phyloP scores from a whole-genome alignment of 495 filamentous ascomycete species.

The Trichoderma reesei region DNA sequence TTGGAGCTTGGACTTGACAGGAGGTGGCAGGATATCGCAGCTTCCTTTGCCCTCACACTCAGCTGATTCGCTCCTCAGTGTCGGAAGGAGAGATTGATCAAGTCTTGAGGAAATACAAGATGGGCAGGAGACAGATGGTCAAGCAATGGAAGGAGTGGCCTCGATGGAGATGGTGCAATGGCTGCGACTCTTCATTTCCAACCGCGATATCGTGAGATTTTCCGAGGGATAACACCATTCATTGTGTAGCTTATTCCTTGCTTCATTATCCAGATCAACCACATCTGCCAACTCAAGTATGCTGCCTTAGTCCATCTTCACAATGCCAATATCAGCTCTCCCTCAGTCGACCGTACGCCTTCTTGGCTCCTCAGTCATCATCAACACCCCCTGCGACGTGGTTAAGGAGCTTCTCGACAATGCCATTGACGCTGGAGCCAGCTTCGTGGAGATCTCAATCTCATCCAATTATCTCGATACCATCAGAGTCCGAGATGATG shows the following conservation, averaged over 20 bases:
- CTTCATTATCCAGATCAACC: too few relatives aligned
- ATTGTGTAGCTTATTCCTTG: too few relatives aligned
- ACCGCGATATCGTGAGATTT: neutral
- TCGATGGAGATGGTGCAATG: neutral
- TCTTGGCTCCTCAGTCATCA: conserved; percentile 62
- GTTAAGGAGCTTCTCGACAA: conserved; percentile 94
- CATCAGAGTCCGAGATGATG: conserved; percentile 89
- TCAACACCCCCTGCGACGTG: conserved; percentile 62
- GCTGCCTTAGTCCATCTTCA: neutral
- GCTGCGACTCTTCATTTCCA: neutral
- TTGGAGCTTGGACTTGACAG: too few relatives aligned
- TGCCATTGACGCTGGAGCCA: conserved; percentile 72
- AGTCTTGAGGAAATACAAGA: too few relatives aligned
- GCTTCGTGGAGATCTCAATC: conserved; percentile 61
- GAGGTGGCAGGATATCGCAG: neutral
- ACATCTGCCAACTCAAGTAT: neutral
- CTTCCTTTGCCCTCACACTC: neutral
- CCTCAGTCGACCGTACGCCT: conserved; percentile 52
- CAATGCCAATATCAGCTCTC: conserved; percentile 40
- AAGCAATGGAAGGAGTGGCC: neutral
- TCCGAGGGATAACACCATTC: neutral
- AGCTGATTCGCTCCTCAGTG: neutral
- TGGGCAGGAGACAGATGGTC: neutral
- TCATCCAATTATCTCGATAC: conserved; percentile 66
- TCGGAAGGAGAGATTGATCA: neutral